Evolutionary conservation across 1,284 basidiomycete genomes (phyloP), one percentile per base, ranked within the genome.

Genomic region (Leccinum subrobustum): DNA sequence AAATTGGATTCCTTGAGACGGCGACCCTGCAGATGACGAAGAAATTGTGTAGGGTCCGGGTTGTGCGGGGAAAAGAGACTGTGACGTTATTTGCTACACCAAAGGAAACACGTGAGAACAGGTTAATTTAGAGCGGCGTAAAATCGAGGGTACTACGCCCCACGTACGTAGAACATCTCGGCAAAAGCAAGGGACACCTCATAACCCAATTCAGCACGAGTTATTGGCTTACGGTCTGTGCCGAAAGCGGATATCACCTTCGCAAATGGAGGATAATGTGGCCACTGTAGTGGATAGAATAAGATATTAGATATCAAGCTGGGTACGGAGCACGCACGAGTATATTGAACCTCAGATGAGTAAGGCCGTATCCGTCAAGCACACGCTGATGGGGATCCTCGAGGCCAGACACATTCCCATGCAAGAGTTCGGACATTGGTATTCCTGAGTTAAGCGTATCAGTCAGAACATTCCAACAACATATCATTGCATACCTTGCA

Each of bases 171-270:
- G 61, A 73, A 63, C 25, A 70, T 69, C 29, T 71, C 71, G 54
- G 70, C 70, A 65, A 70, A 70, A 7, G 71, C 70, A 53, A 72
- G 65, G 37, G 69, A 67, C 42, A 70, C 68, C n/a, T 70, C 69
- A 4, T 73, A 66, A 54, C 71, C 69, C 58, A 70, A 61, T 60
- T 59, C 59, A 31, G 62, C 65, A 23, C 68, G 70, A 37, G 63
- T 69, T 20, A 71, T 37, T 4, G 60, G 58, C 39, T 62, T 69
- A 7, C 63, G 57, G 2, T 67, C 62, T 12, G 18, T 55, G 33
- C 68, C 65, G 25, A 69, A 61, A 37, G 67, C 67, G 29, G 70
- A 68, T 47, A 70, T 66, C n/a, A 56, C 18, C 54, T 73, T 73
- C 8, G 29, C 56, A 51, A 70, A 73, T 9, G 64, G 62, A 27